phyloP scores from a whole-genome alignment of 2,329 filamentous ascomycete species.

The Phoma herbarum region DNA sequence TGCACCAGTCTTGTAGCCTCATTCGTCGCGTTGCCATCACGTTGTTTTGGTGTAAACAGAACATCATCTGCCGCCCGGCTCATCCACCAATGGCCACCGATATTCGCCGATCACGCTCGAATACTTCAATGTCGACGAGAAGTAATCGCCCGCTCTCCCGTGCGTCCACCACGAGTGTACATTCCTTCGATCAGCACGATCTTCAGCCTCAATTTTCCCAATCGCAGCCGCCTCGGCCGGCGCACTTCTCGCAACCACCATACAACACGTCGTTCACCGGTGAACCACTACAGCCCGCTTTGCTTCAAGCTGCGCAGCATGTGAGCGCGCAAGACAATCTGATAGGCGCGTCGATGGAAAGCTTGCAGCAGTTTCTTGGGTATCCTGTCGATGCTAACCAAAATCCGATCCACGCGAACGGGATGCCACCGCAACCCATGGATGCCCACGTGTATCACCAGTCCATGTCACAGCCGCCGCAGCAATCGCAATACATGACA shows the following conservation, averaged over 20 bases:
- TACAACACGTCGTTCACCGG: slow-evolving; percentile 41
- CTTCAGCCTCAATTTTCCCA: slow-evolving; percentile 33
- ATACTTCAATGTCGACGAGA: slow-evolving; percentile 55
- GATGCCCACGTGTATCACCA: slow-evolving; percentile 43
- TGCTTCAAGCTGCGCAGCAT: slow-evolving; percentile 50
- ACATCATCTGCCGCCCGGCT: slow-evolving; percentile 25
- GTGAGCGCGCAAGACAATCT: slow-evolving; percentile 47
- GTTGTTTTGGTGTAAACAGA: slow-evolving; percentile 51
- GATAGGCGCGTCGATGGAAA: slow-evolving; percentile 43
- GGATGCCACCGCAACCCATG: slow-evolving; percentile 37
- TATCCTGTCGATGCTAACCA: slow-evolving; percentile 37
- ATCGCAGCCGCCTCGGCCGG: slow-evolving; percentile 25
- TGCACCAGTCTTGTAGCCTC: slow-evolving; percentile 3
- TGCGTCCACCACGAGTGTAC: slow-evolving; percentile 59
- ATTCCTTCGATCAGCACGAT: slow-evolving; percentile 51
- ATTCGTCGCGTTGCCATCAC: slow-evolving; percentile 26
- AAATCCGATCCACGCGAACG: slow-evolving; percentile 27
- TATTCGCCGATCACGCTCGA: slow-evolving; percentile 56
- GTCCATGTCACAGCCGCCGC: slow-evolving; percentile 37
- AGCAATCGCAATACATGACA: slow-evolving; percentile 38
- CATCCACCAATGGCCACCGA: slow-evolving; percentile 45
- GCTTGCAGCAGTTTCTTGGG: slow-evolving; percentile 45
- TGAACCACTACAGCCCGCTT: slow-evolving; percentile 42
- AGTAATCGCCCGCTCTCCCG: slow-evolving; percentile 58
- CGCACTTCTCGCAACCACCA: slow-evolving; percentile 34